These are phyloP conservation scores for Coemansia sp. DNA, from an alignment of 192 early-diverging fungal species.

Conservation along the genomic window DNA sequence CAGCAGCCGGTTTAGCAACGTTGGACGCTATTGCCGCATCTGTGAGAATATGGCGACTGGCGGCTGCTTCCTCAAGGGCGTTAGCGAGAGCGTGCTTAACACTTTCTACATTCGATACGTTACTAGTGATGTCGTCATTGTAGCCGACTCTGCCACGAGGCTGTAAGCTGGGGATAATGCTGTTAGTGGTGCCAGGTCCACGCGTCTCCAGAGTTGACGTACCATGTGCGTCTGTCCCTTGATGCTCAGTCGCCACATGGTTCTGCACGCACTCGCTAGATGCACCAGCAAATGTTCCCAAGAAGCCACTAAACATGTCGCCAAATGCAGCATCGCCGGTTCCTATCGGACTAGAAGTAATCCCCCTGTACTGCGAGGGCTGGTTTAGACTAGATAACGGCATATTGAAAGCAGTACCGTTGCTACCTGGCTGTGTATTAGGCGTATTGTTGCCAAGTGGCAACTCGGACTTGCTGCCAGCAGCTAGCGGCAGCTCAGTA, in stretches of 20 bases:
- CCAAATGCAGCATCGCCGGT: slow-evolving; percentile 12
- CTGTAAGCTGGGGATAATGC: not conserved
- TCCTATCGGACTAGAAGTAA: not conserved
- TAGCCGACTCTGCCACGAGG: not conserved
- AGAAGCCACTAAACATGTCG: slow-evolving; percentile 22
- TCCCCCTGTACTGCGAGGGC: not conserved
- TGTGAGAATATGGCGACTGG: not conserved
- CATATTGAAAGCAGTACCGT: no score
- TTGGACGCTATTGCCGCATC: slow-evolving; percentile 3
- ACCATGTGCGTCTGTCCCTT: not conserved
- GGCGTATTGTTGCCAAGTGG: not conserved
- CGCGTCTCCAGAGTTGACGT: not conserved
- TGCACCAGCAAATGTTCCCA: not conserved
- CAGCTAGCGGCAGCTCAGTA: not conserved
- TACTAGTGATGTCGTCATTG: not conserved
- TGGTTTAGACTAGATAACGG: not conserved
- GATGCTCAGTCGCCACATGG: not conserved
- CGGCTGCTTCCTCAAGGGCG: not conserved
- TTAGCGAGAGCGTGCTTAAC: not conserved
- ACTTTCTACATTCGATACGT: not conserved
- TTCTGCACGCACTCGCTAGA: not conserved
- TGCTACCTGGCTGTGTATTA: not conserved
- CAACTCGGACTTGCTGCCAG: slow-evolving; percentile 4
- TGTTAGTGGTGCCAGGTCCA: not conserved
- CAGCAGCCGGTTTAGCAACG: slow-evolving; percentile 3